A percentile compares a stretch with the other conserved stretches of the same genome.
Evolutionary conservation across 2,329 filamentous ascomycete species (phyloP).

Genomic region (Fusarium papillatum): DNA sequence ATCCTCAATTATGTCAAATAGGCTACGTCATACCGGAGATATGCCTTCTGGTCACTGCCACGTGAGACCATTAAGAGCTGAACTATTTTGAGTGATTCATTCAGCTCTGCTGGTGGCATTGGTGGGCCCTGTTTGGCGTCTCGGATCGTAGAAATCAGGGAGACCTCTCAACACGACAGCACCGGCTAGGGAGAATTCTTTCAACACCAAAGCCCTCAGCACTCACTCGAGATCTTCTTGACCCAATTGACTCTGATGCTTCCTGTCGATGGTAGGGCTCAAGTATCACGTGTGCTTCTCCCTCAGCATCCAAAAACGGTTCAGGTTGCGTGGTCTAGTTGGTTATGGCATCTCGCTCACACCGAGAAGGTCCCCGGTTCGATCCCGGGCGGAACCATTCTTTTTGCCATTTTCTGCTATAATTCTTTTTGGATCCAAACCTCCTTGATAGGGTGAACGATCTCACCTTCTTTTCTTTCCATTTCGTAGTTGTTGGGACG

Average conservation of each 20-base stretch:
- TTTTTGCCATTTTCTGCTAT: neutral
- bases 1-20: neutral
- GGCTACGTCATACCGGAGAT: neutral
- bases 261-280: neutral
- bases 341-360: constrained; percentile 1
- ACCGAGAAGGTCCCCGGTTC: neutral
- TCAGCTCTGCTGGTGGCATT: neutral
- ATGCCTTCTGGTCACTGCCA: neutral
- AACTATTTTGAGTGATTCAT: neutral
- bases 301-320: neutral
- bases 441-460: neutral
- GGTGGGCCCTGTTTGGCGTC: neutral
- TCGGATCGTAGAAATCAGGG: neutral
- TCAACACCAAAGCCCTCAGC: neutral
- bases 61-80: neutral
- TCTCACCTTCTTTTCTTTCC: neutral
- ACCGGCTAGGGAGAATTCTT: neutral
- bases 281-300: neutral
- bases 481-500: neutral
- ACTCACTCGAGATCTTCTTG: neutral
- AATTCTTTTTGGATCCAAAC: neutral
- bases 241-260: too few species aligned
- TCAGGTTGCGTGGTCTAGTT: constrained; percentile 2
- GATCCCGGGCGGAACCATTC: neutral
- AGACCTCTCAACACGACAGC: neutral